Evolutionary conservation across 129 eudicot species (phyloP), one percentile per base, ranked within the genome.

Genomic region (Rutidosis leptorrhynchoides): DNA sequence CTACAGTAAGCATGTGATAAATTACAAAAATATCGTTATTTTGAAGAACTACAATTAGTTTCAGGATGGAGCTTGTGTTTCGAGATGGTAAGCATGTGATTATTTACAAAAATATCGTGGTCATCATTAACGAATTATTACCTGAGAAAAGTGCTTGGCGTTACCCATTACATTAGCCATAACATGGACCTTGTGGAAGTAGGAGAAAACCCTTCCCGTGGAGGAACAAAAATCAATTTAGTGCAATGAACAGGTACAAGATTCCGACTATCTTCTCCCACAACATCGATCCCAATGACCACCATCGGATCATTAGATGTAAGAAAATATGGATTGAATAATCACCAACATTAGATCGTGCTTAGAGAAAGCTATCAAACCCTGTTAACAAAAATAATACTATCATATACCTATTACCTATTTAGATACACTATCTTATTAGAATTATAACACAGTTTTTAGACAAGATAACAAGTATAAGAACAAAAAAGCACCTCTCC

Each of bases 121-220:
- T 45, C 4, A 11, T 16, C 20, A 62, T 32, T 11, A 33, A 52
- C 61, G 23, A 55, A 17, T 66, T n/a, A n/a, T n/a, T 81, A 88
- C 96, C 95, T 77, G 83, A 19, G 84, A 77, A 68, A 76, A 56
- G 20, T 73, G 84, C 58, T 79, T 81, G 74, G 74, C 84, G 12
- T 80, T 74, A 37, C 74, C 86, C 81, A 74, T 56, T 42, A 82
- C 86, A 68, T 75, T 85, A 24, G 87, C 95, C 89, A 93, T 85
- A 55, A 93, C 71, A 77, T 93, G 17, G 96, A 83, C 80, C 99
- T 82, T 28, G 95, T 76, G 67, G 92, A 84, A 78, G 80, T 86
- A 71, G 96, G 89, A 37, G 99, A 93, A 78, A 93, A 89, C 15
- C 99, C 96, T 42, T 93, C 99, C 99, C 96, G 89, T 30, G 99